These are phyloP conservation scores for Plantago rigida DNA, from an alignment of 305 asterid genomes.

Conservation along the genomic window DNA sequence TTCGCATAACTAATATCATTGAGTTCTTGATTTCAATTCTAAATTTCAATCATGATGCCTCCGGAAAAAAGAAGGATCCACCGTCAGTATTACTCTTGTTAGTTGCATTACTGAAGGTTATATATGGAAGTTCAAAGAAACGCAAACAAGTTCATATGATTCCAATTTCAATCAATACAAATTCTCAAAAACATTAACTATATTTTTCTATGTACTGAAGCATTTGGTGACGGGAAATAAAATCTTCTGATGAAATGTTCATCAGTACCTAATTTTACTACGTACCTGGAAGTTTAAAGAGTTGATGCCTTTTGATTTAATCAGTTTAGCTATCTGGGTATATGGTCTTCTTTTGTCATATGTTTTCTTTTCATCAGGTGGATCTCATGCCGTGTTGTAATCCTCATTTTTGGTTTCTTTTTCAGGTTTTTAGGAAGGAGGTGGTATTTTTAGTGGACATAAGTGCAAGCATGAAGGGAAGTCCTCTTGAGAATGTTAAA, in stretches of 20 bases:
- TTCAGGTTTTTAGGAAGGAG: constrained; percentile 66
- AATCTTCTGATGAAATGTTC: background rate
- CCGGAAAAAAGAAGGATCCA: too few relatives aligned
- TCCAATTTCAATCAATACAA: too few relatives aligned
- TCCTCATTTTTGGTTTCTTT: background rate
- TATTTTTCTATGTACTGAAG: too few relatives aligned
- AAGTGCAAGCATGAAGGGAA: constrained; percentile 73
- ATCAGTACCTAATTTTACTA: background rate
- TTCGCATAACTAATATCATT: background rate
- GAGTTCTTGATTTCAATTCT: background rate
- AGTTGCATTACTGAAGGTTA: too few relatives aligned
- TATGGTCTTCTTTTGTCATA: background rate
- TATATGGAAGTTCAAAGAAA: too few relatives aligned
- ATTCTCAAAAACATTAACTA: too few relatives aligned
- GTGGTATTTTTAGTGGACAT: constrained; percentile 59
- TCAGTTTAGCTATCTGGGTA: background rate
- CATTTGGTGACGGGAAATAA: background rate
- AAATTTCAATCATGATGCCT: too few relatives aligned
- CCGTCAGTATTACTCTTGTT: too few relatives aligned
- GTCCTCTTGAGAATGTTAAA: constrained; percentile 55
- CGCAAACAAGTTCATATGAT: too few relatives aligned
- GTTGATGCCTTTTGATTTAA: too few relatives aligned
- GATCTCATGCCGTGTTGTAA: background rate
- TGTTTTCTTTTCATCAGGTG: background rate
- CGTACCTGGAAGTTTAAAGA: too few relatives aligned